Evolutionary conservation across 768 basidiomycete genomes (phyloP).

Genomic region (Leccinum ochraceum): DNA sequence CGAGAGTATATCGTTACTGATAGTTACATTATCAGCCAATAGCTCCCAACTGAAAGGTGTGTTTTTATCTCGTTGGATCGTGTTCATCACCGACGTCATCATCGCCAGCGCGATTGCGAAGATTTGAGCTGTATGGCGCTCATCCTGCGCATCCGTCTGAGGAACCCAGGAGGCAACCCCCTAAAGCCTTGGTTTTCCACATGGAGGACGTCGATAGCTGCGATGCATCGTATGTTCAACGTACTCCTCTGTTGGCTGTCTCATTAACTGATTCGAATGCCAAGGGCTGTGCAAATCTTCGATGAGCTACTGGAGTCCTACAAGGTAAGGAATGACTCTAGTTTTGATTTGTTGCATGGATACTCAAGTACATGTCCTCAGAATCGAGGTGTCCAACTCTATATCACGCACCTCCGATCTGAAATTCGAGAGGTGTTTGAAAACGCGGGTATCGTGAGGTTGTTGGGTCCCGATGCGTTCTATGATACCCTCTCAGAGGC

Average conservation of each 20-base stretch:
- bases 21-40: constrained; percentile 58
- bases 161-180: constrained; percentile 71
- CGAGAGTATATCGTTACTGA: neutral
- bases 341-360: neutral
- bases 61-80: neutral
- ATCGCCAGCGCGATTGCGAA: constrained; percentile 64
- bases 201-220: constrained; percentile 88
- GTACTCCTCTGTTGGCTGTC: neutral
- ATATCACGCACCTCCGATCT: constrained; percentile 46
- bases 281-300: constrained; percentile 82
- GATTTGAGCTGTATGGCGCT: constrained; percentile 87
- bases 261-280: constrained; percentile 9
- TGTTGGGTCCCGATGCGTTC: constrained; percentile 47
- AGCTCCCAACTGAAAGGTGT: constrained; percentile 89
- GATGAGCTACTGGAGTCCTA: constrained; percentile 79
- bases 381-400: constrained; percentile 46
- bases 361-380: constrained; percentile 15
- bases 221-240: constrained; percentile 80
- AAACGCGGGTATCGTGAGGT: constrained; percentile 42
- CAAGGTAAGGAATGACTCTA: constrained; percentile 43
- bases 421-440: constrained; percentile 41
- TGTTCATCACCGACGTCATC: constrained; percentile 1
- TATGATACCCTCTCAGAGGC: constrained; percentile 45
- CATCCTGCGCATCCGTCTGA: constrained; percentile 87
- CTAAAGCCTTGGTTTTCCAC: constrained; percentile 85